Conservation (phyloP, 495 filamentous ascomycete species). For the Penicillium turbatum region DNA sequence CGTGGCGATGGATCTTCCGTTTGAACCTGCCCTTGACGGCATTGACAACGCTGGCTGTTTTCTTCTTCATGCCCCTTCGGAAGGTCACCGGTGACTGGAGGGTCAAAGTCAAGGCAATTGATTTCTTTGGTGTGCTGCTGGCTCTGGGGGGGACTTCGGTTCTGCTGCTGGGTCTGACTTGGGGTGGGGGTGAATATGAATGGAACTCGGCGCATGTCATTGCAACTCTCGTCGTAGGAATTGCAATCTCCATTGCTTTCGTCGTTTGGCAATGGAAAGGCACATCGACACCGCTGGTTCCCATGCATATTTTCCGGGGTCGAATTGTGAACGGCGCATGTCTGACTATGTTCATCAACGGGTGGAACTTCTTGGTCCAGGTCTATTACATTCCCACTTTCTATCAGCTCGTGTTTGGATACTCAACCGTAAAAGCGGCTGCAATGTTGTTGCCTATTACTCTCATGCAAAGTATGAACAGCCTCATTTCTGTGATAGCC, state of each 20-base stretch:
- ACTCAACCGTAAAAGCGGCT: slow-evolving; percentile 47
- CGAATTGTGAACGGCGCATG: slow-evolving; percentile 50
- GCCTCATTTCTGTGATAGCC: background rate
- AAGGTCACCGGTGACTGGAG: slow-evolving; percentile 49
- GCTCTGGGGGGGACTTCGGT: slow-evolving; percentile 42
- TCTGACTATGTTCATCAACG: slow-evolving; percentile 52
- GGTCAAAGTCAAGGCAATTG: slow-evolving; percentile 45
- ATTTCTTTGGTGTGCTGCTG: slow-evolving; percentile 41
- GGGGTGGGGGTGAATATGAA: slow-evolving; percentile 48
- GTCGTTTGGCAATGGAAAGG: slow-evolving; percentile 50
- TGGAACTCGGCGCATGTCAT: slow-evolving; percentile 51
- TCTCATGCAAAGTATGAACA: slow-evolving; percentile 43
- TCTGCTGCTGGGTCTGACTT: slow-evolving; percentile 47
- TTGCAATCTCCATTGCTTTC: slow-evolving; percentile 40
- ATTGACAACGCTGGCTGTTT: slow-evolving; percentile 42
- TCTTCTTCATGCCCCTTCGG: slow-evolving; percentile 50
- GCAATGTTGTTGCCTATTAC: slow-evolving; percentile 52
- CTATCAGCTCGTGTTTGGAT: slow-evolving; percentile 51
- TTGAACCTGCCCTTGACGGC: slow-evolving; percentile 47
- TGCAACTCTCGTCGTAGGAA: slow-evolving; percentile 43
- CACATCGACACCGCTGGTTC: slow-evolving; percentile 22
- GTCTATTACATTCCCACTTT: slow-evolving; percentile 54
- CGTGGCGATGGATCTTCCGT: slow-evolving; percentile 56
- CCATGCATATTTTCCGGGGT: slow-evolving; percentile 48
- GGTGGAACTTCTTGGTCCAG: slow-evolving; percentile 53